These are phyloP conservation scores for barrel medic (Medicago truncatula) DNA, from an alignment of 306 rosid genomes.

Conservation along the genomic window DNA sequence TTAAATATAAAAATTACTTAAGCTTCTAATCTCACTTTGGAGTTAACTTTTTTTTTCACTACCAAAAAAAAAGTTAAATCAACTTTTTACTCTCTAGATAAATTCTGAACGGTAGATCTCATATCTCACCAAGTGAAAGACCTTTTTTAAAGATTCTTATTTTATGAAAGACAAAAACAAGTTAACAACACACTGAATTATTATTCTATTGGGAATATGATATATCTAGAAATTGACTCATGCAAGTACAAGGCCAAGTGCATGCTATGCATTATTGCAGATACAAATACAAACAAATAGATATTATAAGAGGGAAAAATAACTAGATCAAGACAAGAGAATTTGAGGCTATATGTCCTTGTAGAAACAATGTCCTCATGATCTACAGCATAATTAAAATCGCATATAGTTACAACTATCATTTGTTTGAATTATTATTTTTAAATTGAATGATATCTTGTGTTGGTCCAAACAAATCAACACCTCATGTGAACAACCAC, in stretches of 20 bases:
- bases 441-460: slow-evolving; percentile 29
- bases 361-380: slow-evolving; percentile 18
- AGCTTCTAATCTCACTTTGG: no score
- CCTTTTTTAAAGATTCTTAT: background rate
- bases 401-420: slow-evolving; percentile 25
- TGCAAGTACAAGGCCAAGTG: slow-evolving; percentile 35
- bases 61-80: no score
- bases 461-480: slow-evolving; percentile 43
- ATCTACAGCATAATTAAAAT: slow-evolving; percentile 28
- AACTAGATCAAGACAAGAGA: slow-evolving; percentile 8
- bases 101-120: no score
- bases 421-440: slow-evolving; percentile 25
- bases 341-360: slow-evolving; percentile 35
- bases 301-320: background rate
- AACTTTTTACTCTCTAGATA: no score
- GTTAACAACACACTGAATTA: slow-evolving; percentile 16
- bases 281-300: background rate
- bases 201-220: slow-evolving; percentile 15
- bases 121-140: no score
- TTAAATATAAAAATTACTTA: no score
- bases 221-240: slow-evolving; percentile 20
- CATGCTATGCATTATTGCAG: slow-evolving; percentile 40
- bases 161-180: background rate
- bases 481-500: slow-evolving; percentile 21
- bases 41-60: no score